A percentile compares a stretch with the other conserved stretches of the same genome.
Evolutionary conservation across 306 rosid species (phyloP).

Genomic region (Fagus sylvatica): DNA sequence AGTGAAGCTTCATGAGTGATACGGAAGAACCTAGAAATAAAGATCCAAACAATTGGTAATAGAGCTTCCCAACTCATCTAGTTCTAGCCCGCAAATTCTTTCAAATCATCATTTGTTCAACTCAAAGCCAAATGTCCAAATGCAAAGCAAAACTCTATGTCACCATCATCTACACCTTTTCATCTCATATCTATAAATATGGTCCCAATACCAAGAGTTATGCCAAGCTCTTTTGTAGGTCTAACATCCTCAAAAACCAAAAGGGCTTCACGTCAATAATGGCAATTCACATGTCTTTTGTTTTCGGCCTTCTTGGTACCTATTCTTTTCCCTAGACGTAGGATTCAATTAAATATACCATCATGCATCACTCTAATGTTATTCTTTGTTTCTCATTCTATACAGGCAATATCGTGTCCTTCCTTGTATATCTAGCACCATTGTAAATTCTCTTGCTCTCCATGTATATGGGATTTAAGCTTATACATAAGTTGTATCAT

Average conservation of each 20-base stretch:
- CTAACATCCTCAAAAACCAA: background rate
- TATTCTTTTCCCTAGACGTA: background rate
- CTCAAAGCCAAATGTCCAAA: background rate
- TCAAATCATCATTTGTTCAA: background rate
- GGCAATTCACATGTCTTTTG: no score
- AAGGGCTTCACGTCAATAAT: no score
- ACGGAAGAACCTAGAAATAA: background rate
- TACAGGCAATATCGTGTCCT: conserved; percentile 28
- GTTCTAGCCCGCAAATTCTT: background rate
- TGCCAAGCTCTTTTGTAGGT: background rate
- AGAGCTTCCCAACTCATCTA: conserved; percentile 3
- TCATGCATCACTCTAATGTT: background rate
- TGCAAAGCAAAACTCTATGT: background rate
- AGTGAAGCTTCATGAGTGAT: background rate
- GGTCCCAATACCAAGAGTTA: background rate
- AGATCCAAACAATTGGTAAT: background rate
- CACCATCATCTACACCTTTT: background rate
- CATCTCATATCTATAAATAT: background rate
- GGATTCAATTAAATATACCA: conserved; percentile 22
- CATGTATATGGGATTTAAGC: background rate
- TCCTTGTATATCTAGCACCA: conserved; percentile 36
- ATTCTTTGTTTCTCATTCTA: background rate
- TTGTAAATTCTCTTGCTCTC: conserved; percentile 22
- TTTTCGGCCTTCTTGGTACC: no score
- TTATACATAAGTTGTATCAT: background rate